These are phyloP conservation scores for Byssochlamys sp. DNA, from an alignment of 2,329 filamentous ascomycete species.

Conservation along the genomic window DNA sequence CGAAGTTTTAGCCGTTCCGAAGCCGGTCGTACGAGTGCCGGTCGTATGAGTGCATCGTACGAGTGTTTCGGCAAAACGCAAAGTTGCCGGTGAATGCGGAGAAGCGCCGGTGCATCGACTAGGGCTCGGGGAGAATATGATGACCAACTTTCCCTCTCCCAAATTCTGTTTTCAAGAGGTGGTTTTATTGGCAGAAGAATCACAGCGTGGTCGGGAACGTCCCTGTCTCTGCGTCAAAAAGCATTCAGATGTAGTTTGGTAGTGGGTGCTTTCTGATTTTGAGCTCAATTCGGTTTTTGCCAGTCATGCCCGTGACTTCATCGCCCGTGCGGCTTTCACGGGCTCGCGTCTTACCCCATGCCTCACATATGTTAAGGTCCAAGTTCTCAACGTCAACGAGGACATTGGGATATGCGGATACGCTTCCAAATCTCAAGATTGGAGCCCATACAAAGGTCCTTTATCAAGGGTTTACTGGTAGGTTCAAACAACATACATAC, in stretches of 20 bases:
- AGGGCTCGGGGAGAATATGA: background rate
- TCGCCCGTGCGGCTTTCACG: slow-evolving; percentile 14
- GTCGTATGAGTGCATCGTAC: background rate
- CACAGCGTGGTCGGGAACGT: background rate
- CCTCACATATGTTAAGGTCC: slow-evolving; percentile 2
- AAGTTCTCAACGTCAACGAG: slow-evolving; percentile 25
- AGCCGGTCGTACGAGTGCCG: background rate
- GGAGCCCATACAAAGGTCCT: slow-evolving; percentile 57
- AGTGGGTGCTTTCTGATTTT: background rate
- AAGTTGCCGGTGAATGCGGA: background rate
- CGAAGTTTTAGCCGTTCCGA: background rate
- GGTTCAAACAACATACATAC: background rate
- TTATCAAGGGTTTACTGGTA: slow-evolving; percentile 62
- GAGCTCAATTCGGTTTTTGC: no score
- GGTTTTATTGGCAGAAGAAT: background rate
- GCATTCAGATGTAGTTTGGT: background rate
- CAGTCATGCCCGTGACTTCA: slow-evolving; percentile 11
- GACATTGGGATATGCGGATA: slow-evolving; percentile 45
- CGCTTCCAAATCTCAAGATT: slow-evolving; percentile 57
- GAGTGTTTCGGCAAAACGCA: background rate
- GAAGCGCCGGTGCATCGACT: background rate
- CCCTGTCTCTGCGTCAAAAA: background rate
- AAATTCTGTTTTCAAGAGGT: background rate
- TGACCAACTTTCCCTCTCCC: background rate
- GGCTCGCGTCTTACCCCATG: slow-evolving; percentile 1